Conservation (phyloP, 2,329 filamentous ascomycete genomes). For the Colletotrichum coccodes region DNA sequence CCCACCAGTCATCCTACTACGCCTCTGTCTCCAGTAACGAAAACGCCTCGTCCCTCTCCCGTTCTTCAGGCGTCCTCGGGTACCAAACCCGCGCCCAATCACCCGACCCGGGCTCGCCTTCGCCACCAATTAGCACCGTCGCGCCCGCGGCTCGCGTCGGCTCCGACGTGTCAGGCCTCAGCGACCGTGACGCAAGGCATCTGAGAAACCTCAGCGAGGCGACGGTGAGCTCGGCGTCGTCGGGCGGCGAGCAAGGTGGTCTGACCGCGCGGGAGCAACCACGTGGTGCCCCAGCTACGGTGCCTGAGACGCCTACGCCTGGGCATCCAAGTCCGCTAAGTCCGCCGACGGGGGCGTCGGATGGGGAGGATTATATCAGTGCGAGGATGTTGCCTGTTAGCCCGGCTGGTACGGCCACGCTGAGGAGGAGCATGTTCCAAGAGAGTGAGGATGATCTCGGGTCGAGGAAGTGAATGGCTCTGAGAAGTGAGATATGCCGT, state of each 20-base stretch:
- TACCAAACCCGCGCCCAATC: constrained; percentile 21
- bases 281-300: constrained; percentile 7
- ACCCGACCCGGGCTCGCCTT: constrained; percentile 21
- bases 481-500: background rate
- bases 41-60: constrained; percentile 31
- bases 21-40: constrained; percentile 34
- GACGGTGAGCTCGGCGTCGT: constrained; percentile 46
- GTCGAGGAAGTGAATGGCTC: background rate
- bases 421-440: constrained; percentile 53
- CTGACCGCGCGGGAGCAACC: background rate
- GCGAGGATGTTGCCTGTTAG: constrained; percentile 33
- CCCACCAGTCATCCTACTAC: constrained; percentile 43
- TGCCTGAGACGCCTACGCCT: constrained; percentile 26
- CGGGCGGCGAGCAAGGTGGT: constrained; percentile 8
- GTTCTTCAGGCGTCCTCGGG: constrained; percentile 28
- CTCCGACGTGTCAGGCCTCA: constrained; percentile 54
- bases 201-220: constrained; percentile 53
- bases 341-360: constrained; percentile 38
- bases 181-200: constrained; percentile 51
- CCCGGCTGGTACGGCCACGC: constrained; percentile 21
- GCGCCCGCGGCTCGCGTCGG: constrained; percentile 37
- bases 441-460: constrained; percentile 51
- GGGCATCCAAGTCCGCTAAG: constrained; percentile 35
- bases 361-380: constrained; percentile 40
- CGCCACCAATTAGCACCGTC: constrained; percentile 14